Evolutionary conservation across 805 yeast species (phyloP), one percentile per base, ranked within the genome.

Genomic region (Tetrapisispora phaffii): DNA sequence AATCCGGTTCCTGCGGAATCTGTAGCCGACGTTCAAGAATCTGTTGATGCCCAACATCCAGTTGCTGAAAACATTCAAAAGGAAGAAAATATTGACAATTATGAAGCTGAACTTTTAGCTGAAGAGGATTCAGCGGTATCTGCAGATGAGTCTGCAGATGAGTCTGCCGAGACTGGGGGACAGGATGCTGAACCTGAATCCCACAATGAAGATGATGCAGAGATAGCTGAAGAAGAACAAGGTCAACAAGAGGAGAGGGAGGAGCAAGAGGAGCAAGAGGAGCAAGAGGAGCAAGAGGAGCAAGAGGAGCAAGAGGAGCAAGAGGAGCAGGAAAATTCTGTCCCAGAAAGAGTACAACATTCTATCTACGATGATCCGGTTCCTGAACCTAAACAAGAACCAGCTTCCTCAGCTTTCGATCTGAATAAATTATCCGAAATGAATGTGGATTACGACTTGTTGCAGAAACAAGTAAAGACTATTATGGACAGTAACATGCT

Each of bases 381-480:
- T n/a, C 32, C 35, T 20, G 20, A 13, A 36, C 16, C 33, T 16
- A 19, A 9, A 34, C 22, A 7, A 9, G 24, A 29, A 26, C 16
- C 15, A 6, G 23, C 19, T 3, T 15, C 31, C 4, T 7, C 12
- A 32, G n/a, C 22, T 10, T 9, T 13, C 42, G 48, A 15, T 36
- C 45, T 16, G 45, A 48, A 20, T 36, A 8, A 26, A 38, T 17
- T 19, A 17, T 34, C 29, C 3, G 36, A 24, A 26, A 54, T 50
- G 24, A 54, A 55, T 34, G 48, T 59, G 9, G 55, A 60, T 37
- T 43, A 51, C 17, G 58, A 52, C 10, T 46, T 63, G 21, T 39
- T 63, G n/a, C 55, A 62, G 33, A 59, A 49, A 35, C 68, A 64
- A 47, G 52, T 58, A 3, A 57, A 57, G 21, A 56, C 55, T 28